Conservation (phyloP, 139 green algal species). For the Coccomyxa sp. region DNA sequence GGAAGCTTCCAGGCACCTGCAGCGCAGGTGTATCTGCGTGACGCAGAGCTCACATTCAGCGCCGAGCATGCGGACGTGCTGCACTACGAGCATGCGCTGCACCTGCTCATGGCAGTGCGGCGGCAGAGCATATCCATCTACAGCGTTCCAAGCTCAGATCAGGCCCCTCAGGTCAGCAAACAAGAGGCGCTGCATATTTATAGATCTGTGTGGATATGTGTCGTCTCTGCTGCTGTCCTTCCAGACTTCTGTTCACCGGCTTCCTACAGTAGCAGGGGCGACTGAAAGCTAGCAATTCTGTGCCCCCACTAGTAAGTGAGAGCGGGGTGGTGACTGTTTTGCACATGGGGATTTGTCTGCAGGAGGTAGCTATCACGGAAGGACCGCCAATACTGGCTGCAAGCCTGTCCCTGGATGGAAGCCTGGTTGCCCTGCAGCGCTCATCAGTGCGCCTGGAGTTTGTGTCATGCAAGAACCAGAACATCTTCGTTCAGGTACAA, state of each 20-base stretch:
- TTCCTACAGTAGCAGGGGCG: too few species aligned
- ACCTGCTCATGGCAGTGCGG: constrained; percentile 45
- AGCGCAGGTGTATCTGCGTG: not conserved
- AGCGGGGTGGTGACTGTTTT: too few species aligned
- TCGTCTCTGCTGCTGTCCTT: too few species aligned
- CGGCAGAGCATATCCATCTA: constrained; percentile 22
- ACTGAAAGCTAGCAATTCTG: too few species aligned
- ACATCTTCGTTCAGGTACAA: too few species aligned
- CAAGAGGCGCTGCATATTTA: too few species aligned
- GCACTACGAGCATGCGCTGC: constrained; percentile 47
- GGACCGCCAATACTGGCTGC: not conserved
- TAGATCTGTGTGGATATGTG: too few species aligned
- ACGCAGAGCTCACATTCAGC: not conserved
- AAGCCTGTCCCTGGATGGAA: not conserved
- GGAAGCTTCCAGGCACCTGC: not conserved
- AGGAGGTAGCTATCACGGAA: too few species aligned
- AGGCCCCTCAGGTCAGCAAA: not conserved
- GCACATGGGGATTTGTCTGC: too few species aligned
- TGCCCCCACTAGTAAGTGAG: too few species aligned
- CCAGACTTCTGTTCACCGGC: too few species aligned
- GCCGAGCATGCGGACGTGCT: constrained; percentile 15
- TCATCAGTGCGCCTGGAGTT: not conserved
- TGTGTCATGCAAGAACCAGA: not conserved
- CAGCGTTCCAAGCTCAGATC: constrained; percentile 1
- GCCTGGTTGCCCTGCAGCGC: not conserved